Percentiles rank a stretch among this genome's conserved stretches.
Conservation (phyloP, 2,329 filamentous ascomycete species). For the Stromatinia cepivora region DNA sequence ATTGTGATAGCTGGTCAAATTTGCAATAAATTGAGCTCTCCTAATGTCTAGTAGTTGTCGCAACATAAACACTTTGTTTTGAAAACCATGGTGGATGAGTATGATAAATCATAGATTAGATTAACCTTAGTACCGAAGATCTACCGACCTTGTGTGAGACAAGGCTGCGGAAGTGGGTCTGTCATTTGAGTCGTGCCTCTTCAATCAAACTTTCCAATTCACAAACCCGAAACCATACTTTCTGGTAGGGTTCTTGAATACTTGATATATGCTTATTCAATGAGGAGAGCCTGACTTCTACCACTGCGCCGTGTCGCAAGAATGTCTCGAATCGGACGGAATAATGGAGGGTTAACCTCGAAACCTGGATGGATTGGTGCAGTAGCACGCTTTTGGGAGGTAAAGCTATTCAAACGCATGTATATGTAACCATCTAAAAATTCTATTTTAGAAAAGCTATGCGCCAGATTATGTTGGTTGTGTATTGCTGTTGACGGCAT, state of each 20-base stretch:
- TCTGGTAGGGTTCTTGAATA: neutral
- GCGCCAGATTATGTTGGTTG: slow-evolving; percentile 86
- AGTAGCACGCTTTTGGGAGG: slow-evolving; percentile 42
- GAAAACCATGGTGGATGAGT: neutral
- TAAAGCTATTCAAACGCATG: slow-evolving; percentile 22
- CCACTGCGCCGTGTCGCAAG: slow-evolving; percentile 21
- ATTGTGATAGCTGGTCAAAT: neutral
- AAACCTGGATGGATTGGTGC: slow-evolving; percentile 38
- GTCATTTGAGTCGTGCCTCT: neutral
- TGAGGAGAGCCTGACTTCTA: slow-evolving; percentile 22
- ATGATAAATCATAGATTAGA: slow-evolving; percentile 7
- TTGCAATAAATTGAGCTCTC: neutral
- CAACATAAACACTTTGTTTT: slow-evolving; percentile 1
- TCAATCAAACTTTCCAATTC: neutral
- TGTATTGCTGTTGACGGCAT: slow-evolving; percentile 64
- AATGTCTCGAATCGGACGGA: slow-evolving; percentile 22
- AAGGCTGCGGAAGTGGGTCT: slow-evolving; percentile 17
- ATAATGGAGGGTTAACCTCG: slow-evolving; percentile 30
- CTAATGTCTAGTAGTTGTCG: neutral
- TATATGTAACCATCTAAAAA: slow-evolving; percentile 19
- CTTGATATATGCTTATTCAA: slow-evolving; percentile 7
- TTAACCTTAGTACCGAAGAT: slow-evolving; percentile 2
- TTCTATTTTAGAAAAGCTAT: slow-evolving; percentile 66
- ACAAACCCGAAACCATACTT: neutral
- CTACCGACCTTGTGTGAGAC: neutral